Evolutionary conservation across 495 filamentous ascomycete genomes (phyloP).

Genomic region (Podospora bellae-mahoneyi): DNA sequence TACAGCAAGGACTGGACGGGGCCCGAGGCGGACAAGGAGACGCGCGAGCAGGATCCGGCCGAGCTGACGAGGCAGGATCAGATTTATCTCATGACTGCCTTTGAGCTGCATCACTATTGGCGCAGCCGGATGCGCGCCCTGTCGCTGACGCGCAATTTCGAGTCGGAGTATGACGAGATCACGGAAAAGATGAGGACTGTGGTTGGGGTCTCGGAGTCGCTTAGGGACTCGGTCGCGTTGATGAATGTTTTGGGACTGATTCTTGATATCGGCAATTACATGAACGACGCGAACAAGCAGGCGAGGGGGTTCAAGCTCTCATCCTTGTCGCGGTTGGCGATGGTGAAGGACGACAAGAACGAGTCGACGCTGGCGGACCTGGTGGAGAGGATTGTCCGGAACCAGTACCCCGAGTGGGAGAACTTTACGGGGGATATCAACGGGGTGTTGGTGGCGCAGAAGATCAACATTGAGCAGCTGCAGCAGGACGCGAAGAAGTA

Average conservation of each 20-base stretch:
- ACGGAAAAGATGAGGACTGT: slow-evolving; percentile 76
- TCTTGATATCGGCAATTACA: slow-evolving; percentile 97
- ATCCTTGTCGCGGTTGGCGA: slow-evolving; percentile 87
- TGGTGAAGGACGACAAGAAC: slow-evolving; percentile 99
- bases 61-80: slow-evolving; percentile 94
- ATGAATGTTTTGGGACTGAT: slow-evolving; percentile 97
- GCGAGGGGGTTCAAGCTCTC: slow-evolving; percentile 96
- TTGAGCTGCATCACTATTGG: slow-evolving; percentile 97
- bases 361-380: slow-evolving; percentile 93
- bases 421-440: slow-evolving; percentile 79
- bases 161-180: slow-evolving; percentile 88
- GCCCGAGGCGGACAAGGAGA: slow-evolving; percentile 71
- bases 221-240: slow-evolving; percentile 83
- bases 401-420: slow-evolving; percentile 95
- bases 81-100: slow-evolving; percentile 89
- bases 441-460: slow-evolving; percentile 78
- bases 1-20: slow-evolving; percentile 97
- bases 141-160: slow-evolving; percentile 76
- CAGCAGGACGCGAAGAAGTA: slow-evolving; percentile 87
- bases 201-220: slow-evolving; percentile 78
- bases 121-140: slow-evolving; percentile 94
- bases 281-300: slow-evolving; percentile 99
- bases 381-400: slow-evolving; percentile 94
- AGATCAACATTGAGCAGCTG: slow-evolving; percentile 91
- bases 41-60: slow-evolving; percentile 78